Base-by-base conservation (phyloP, 1,284 basidiomycete species). In the Pisolithus thermaeus region DNA sequence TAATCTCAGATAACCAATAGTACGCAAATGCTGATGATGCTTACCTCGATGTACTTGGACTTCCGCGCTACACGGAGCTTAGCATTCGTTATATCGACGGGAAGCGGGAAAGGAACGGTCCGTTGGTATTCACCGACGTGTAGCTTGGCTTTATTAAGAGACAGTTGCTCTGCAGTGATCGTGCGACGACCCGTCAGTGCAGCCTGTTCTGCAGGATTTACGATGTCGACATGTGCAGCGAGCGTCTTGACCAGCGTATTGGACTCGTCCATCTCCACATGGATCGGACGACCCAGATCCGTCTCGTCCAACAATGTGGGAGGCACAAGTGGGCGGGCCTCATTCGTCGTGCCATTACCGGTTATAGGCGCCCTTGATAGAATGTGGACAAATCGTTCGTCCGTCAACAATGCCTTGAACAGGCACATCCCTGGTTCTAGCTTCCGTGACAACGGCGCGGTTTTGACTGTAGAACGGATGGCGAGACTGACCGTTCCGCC, bases 41-140 rank as follows among this genome's bases (percentile, higher is more conserved):
- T 12, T 36, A 80, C 80, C 68, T 83, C 79, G 11, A 81, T 67
- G 54, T 76, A 81, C 18, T 60, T 67, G 3, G 78, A 81, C 55
- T 74, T 76, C 27, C 80, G 71, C 7, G 78, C 79, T 28, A 81
- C 59, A 5, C 75, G 70, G 3, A 75, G 51, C 55, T 67, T 78
- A 1, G 61, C 46, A 20, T 61, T 61, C 16, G 50, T 49, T 9
- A 59, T 60, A 36, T 69, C 59, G 14, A 79, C 61, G 3, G 73
- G 72, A 42, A 67, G 48, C 11, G 63, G 66, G 25, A 68, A 65
- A 7, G 6, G 1, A 7, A 63, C 35, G 20, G 25, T 46, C 46
- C 63, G 53, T 8, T 38, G 27, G 43, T 63, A 53, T n/a, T 49
- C 50, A 36, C 49, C 60, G 3, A 67, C 50, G 38, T 20, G 47